Evolutionary conservation across 2,329 filamentous ascomycete species (phyloP), one percentile per base, ranked within the genome.

Genomic region (Ophiobolus disseminans): DNA sequence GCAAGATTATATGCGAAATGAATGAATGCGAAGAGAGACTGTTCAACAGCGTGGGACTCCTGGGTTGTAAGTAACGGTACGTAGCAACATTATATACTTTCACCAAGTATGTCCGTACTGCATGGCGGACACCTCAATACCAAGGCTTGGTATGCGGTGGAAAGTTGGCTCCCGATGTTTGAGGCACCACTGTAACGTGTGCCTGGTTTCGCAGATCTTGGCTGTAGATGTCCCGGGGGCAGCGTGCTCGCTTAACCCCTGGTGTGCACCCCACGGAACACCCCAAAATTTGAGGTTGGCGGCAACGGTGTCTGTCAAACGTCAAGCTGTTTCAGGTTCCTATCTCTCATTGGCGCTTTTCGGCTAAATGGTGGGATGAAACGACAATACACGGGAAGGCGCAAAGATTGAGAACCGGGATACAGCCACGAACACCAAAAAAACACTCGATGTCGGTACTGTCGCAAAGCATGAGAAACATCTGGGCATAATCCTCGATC

Each of bases 1-100:
- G 40, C 20, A 39, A 28, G 21, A 43, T 19, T 39, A 32, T 38
- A 38, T 37, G 45, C 19, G 34, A 39, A 39, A 35, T 39, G 36
- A 46, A 45, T 36, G 47, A 48, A 45, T 42, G 34, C 43, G 58
- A 57, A 54, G 52, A 49, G 42, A 57, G 42, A 62, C 61, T 62
- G 61, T 50, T 65, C 60, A 62, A 65, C 61, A 65, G 61, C 45
- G 28, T 50, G 43, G 16, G 38, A 52, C 48, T 56, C 53, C 54
- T 60, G 40, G 36, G 23, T 19, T 39, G 14, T 25, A 21, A 5
- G 20, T 23, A 5, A 38, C 28, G 35, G 22, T 8, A 31, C 4
- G 14, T 42, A n/a, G 2, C 4, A 6, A 13, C 6, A 21, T 31
- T 51, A 45, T 49, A 53, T 53, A 53, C 25, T 10, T 2, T 26